Evolutionary conservation across 345 rosid genomes (phyloP).

Genomic region (Tarenaya hassleriana): DNA sequence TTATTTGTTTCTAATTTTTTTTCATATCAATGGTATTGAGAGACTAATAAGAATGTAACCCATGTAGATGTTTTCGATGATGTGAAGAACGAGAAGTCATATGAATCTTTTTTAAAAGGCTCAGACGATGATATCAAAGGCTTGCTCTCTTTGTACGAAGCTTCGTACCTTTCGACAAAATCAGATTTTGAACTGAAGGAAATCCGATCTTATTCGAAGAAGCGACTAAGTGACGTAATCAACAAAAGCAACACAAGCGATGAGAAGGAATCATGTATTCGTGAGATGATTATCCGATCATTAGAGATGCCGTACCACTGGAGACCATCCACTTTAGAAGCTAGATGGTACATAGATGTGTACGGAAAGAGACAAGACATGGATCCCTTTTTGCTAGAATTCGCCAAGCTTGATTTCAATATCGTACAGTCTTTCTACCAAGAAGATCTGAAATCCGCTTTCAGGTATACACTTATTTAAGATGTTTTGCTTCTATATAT

Average conservation of each 20-base stretch:
- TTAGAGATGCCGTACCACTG: slow-evolving; percentile 35
- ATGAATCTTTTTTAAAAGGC: slow-evolving; percentile 10
- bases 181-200: slow-evolving; percentile 30
- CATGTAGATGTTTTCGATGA: slow-evolving; percentile 30
- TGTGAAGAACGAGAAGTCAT: slow-evolving; percentile 22
- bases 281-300: slow-evolving; percentile 27
- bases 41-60: no score
- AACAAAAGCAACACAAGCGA: no score
- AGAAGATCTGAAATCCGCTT: slow-evolving; percentile 33
- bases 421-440: slow-evolving; percentile 35
- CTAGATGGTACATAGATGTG: slow-evolving; percentile 44
- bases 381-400: slow-evolving; percentile 30
- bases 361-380: slow-evolving; percentile 19
- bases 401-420: slow-evolving; percentile 45
- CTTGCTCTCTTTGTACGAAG: slow-evolving; percentile 34
- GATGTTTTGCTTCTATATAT: neutral
- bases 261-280: neutral
- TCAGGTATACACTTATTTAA: slow-evolving; percentile 21
- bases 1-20: no score
- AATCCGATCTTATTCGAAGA: slow-evolving; percentile 31
- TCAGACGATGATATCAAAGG: slow-evolving; percentile 12
- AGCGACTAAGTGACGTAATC: no score
- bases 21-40: no score
- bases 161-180: slow-evolving; percentile 23
- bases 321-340: slow-evolving; percentile 41